Base-by-base conservation (phyloP, 495 filamentous ascomycete species). In the Hypoxylon cercidicola region DNA sequence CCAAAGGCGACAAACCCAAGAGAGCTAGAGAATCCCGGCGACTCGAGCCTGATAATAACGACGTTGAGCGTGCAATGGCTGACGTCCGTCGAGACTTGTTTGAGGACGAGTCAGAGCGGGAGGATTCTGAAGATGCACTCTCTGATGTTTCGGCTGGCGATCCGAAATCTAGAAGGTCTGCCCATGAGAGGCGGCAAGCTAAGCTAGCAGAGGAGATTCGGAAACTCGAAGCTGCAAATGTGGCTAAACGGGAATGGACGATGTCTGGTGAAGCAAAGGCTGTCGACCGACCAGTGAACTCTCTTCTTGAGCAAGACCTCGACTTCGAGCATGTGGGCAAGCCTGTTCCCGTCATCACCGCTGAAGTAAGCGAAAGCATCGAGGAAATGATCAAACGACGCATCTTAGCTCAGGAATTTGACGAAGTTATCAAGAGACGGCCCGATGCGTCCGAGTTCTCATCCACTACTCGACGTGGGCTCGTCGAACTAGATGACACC, bases 271-370 rank as follows among this genome's bases (percentile, higher is more conserved):
- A 99, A 82, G 95, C 93, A 37, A 84, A 87, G 44, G 96, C 92
- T 0, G 80, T 81, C 1, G 90, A 92, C 58, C 83, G 95, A 45
- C 95, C 96, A 0, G 59, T 93, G 15, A 98, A 99, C 75, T 97
- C 93, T 0, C 84, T 99, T 0, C 84, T 99, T 1, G 96, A 97
- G 73, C 89, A 98, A 76, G 93, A 97, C 62, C 83, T 99, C 12
- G 95, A 98, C 52, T 98, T 97, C 68, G 95, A 99, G 74, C 86
- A 95, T 47, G 86, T 90, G n/a, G 96, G 95, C 60, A 98, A 97
- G 74, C 95, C 95, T 0, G 89, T 97, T 0, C 92, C 94, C 3
- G 90, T 97, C 28, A 92, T 97, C 66, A 98, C 96, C 0, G 88
- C 90, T n/a, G 94, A 97, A 72, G 85, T 96, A 10, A 94, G 87